Conservation (phyloP, 169 alveolate genomes). For the Neospora caninum region DNA sequence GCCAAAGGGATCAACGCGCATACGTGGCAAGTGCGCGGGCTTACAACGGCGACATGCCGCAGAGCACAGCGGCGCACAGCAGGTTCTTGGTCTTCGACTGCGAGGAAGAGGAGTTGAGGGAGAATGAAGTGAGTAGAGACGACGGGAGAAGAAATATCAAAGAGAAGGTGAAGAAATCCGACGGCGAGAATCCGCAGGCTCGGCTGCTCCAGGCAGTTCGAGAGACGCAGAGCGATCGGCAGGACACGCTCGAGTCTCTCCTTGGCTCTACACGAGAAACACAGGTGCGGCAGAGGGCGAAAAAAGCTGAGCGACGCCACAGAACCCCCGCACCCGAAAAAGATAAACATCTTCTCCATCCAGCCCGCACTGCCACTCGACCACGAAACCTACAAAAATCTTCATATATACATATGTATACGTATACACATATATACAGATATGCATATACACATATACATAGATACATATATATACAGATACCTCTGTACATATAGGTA, state of each 20-base stretch:
- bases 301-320: too few species aligned
- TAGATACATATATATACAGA: not conserved
- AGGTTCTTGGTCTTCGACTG: constrained; percentile 31
- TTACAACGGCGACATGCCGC: constrained; percentile 46
- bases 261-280: constrained; percentile 10
- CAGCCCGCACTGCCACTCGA: too few species aligned
- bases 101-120: constrained; percentile 61
- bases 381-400: not conserved
- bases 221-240: constrained; percentile 43
- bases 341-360: too few species aligned
- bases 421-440: not conserved
- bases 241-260: constrained; percentile 39
- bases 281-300: not conserved
- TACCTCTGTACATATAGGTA: not conserved
- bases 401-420: not conserved
- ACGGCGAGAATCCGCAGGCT: constrained; percentile 28
- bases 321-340: too few species aligned
- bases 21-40: not conserved
- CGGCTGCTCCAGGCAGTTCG: not conserved
- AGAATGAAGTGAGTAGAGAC: constrained; percentile 35
- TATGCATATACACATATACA: not conserved
- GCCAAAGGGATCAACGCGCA: not conserved
- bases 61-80: constrained; percentile 39
- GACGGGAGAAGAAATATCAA: constrained; percentile 21
- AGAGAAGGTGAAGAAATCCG: constrained; percentile 31